phyloP scores from a whole-genome alignment of 1,284 basidiomycete genomes.

The Cryptococcus jaspeensis region DNA sequence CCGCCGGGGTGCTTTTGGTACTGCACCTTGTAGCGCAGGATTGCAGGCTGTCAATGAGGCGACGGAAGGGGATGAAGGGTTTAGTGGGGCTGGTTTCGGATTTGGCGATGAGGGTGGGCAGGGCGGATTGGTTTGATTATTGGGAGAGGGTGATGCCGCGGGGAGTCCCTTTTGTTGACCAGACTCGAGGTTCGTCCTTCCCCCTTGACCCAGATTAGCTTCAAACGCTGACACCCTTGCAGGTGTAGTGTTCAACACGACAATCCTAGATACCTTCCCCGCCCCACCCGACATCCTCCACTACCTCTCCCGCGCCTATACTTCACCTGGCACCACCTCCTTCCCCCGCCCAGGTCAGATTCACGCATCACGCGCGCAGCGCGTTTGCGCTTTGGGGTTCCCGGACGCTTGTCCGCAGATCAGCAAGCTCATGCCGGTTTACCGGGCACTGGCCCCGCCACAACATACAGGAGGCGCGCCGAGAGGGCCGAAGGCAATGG shows the following conservation, averaged over 20 bases:
- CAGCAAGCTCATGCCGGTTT: too few relatives aligned
- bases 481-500: too few relatives aligned
- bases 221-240: slow-evolving; percentile 2
- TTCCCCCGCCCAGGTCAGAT: slow-evolving; percentile 27
- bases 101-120: slow-evolving; percentile 61
- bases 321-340: slow-evolving; percentile 17
- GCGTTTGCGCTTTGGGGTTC: too few relatives aligned
- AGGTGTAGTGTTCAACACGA: slow-evolving; percentile 15
- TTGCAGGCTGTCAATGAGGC: slow-evolving; percentile 41
- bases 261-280: slow-evolving; percentile 32
- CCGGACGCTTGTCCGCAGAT: too few relatives aligned
- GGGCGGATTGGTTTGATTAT: slow-evolving; percentile 82
- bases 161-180: slow-evolving; percentile 18
- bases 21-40: slow-evolving; percentile 74
- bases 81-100: slow-evolving; percentile 66
- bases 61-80: slow-evolving; percentile 59
- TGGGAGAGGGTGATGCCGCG: slow-evolving; percentile 73
- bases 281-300: slow-evolving; percentile 50
- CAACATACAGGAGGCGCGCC: too few relatives aligned
- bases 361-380: too few relatives aligned
- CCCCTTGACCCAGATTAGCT: background rate
- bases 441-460: too few relatives aligned
- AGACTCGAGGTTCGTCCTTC: slow-evolving; percentile 9
- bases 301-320: slow-evolving; percentile 39
- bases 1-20: slow-evolving; percentile 56